These are phyloP conservation scores for Nitzschia sp. DNA, from an alignment of 108 stramenopile species.

Conservation along the genomic window DNA sequence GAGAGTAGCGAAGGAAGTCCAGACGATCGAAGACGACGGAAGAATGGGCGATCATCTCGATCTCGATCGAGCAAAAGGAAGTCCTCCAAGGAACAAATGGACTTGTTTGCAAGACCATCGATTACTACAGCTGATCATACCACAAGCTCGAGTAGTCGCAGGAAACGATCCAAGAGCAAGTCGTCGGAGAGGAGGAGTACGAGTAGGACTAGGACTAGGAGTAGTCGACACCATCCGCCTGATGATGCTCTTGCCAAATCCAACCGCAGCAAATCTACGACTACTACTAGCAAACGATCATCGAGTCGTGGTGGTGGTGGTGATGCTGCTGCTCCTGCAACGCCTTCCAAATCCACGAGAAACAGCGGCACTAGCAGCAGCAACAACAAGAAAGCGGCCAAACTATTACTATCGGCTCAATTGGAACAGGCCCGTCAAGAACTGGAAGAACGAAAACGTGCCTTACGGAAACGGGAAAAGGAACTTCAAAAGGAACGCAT, in stretches of 20 bases:
- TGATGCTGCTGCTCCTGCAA: no score
- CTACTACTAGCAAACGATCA: not conserved
- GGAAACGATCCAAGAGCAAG: not conserved
- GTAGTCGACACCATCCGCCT: no score
- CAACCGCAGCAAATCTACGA: not conserved
- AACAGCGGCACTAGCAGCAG: not conserved
- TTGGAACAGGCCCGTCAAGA: not conserved
- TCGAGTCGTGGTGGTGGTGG: not conserved
- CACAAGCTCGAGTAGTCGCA: not conserved
- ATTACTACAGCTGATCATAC: not conserved
- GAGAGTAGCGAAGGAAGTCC: not conserved
- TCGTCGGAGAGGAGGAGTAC: not conserved
- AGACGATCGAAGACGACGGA: no score
- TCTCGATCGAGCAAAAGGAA: no score
- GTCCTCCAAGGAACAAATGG: not conserved
- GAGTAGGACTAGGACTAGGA: not conserved
- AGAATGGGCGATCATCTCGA: no score
- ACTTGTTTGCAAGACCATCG: not conserved
- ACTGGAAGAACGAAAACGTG: not conserved
- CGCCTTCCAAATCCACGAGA: not conserved
- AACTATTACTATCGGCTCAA: not conserved
- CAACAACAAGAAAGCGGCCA: not conserved
- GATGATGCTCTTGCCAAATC: not conserved
- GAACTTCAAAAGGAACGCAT: not conserved
- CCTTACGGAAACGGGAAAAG: not conserved